phyloP scores from a whole-genome alignment of 306 rosid genomes.

The Alnus glutinosa region DNA sequence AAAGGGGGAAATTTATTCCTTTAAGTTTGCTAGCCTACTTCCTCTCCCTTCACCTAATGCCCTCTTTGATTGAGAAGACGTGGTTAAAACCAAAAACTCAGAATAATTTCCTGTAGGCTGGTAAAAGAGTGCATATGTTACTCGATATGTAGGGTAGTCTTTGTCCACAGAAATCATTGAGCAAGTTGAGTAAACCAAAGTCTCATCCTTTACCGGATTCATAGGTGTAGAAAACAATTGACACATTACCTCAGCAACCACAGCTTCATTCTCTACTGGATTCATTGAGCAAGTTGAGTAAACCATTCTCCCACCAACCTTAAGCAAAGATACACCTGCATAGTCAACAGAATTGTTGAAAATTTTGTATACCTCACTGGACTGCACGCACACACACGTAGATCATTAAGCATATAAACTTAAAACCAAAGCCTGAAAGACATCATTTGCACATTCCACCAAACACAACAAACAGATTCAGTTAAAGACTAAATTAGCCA shows the following conservation, averaged over 20 bases:
- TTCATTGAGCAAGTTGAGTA: conserved; percentile 99
- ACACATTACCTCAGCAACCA: conserved; percentile 80
- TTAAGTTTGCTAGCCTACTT: neutral
- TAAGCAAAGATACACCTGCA: conserved; percentile 81
- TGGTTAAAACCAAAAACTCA: neutral
- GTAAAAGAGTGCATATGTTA: neutral
- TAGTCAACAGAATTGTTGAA: conserved; percentile 26
- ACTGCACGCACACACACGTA: neutral
- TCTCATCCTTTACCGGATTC: neutral
- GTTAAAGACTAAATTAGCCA: conserved; percentile 12
- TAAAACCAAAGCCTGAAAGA: conserved; percentile 13
- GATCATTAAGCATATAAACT: neutral
- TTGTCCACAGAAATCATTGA: conserved; percentile 16
- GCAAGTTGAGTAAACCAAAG: neutral
- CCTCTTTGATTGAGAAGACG: neutral
- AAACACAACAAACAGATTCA: conserved; percentile 15
- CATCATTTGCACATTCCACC: conserved; percentile 7
- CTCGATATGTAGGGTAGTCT: neutral
- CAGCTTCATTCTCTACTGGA: conserved; percentile 98
- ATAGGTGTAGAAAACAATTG: neutral
- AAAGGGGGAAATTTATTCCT: neutral
- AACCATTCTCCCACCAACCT: conserved; percentile 95
- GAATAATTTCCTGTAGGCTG: neutral
- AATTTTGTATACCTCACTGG: neutral
- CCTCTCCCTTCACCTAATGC: neutral